A percentile compares a stretch with the other conserved stretches of the same genome.
phyloP scores from a whole-genome alignment of 148 eudicot genomes.

The Arbutus unedo region DNA sequence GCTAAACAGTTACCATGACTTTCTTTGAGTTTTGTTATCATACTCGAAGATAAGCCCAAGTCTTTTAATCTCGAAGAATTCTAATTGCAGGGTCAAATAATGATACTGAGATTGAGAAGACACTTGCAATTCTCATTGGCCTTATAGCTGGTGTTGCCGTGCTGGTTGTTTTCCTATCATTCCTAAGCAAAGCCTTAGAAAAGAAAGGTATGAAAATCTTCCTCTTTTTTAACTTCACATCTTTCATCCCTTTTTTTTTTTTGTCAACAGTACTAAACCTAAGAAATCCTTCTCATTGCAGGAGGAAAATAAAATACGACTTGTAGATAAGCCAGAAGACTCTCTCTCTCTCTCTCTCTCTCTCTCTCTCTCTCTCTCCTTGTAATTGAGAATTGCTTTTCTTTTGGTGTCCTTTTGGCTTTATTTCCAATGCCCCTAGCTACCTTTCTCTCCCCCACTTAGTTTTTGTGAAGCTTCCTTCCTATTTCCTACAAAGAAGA shows the following conservation, averaged over 20 bases:
- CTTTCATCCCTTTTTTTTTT: background rate
- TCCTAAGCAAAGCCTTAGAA: slow-evolving; percentile 36
- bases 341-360: background rate
- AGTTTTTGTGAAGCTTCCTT: slow-evolving; percentile 6
- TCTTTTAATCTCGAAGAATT: background rate
- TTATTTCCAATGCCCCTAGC: background rate
- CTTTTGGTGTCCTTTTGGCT: background rate
- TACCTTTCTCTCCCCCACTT: background rate
- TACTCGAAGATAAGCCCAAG: background rate
- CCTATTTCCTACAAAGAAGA: background rate
- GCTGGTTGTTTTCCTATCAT: slow-evolving; percentile 42
- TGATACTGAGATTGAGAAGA: slow-evolving; percentile 42
- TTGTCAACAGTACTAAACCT: background rate
- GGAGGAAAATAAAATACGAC: slow-evolving; percentile 9
- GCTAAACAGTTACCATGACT: background rate
- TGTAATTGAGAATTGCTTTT: background rate
- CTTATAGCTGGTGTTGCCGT: slow-evolving; percentile 52
- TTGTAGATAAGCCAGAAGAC: background rate
- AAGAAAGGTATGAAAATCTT: slow-evolving; percentile 35
- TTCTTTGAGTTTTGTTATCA: background rate
- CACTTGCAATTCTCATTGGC: slow-evolving; percentile 60
- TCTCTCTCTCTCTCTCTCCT: background rate
- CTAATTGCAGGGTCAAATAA: background rate
- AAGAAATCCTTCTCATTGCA: slow-evolving; percentile 10
- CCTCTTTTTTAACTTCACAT: background rate